Conservation (phyloP, 1,284 basidiomycete genomes). For the Puccinia triticina region DNA sequence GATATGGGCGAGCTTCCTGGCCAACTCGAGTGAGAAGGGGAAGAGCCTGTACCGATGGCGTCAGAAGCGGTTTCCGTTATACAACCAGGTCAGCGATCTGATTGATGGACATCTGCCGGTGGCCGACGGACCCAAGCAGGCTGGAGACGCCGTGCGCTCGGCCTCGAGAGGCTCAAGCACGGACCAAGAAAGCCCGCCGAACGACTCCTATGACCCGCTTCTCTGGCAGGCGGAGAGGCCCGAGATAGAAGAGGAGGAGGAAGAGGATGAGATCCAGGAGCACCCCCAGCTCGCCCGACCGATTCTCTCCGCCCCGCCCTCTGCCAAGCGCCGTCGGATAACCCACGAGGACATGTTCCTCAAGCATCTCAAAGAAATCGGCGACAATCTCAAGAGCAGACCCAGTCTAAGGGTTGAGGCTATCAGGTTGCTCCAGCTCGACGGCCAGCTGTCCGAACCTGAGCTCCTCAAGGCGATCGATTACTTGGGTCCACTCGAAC, state of each 20-base stretch:
- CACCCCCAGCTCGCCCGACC: not conserved
- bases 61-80: not conserved
- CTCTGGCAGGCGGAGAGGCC: not conserved
- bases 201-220: not conserved
- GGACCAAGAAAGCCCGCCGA: not conserved
- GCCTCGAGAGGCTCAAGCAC: not conserved
- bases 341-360: slow-evolving; percentile 1
- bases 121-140: not conserved
- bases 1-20: not conserved
- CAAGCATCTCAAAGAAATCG: slow-evolving; percentile 2
- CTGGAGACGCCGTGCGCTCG: not conserved
- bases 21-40: not conserved
- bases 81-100: not conserved
- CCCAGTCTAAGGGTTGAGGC: not conserved
- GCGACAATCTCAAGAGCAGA: not conserved
- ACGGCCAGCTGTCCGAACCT: not conserved
- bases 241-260: not conserved
- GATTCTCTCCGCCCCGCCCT: not conserved
- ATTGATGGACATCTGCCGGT: not conserved
- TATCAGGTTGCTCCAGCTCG: not conserved
- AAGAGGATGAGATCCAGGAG: not conserved
- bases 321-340: not conserved
- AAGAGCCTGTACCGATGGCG: slow-evolving; percentile 3
- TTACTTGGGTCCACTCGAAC: not conserved
- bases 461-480: slow-evolving; percentile 3